These are phyloP conservation scores for Peronospora destructor DNA, from an alignment of 352 stramenopile genomes.

Conservation along the genomic window DNA sequence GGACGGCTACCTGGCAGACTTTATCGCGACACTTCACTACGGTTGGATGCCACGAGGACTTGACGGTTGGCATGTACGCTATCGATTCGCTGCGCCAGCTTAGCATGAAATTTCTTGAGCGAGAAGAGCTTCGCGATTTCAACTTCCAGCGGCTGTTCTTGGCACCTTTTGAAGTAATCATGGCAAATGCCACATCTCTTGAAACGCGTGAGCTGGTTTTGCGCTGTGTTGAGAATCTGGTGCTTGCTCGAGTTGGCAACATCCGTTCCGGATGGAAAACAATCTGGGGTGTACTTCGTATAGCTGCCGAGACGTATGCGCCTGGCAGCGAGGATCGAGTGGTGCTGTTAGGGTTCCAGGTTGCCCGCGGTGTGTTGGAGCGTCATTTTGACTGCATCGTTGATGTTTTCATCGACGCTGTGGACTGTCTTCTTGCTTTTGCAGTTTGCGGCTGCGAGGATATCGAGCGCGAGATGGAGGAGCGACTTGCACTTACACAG, in stretches of 20 bases:
- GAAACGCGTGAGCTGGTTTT: constrained; percentile 90
- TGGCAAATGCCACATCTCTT: constrained; percentile 70
- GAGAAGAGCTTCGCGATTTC: constrained; percentile 96
- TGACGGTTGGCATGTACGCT: constrained; percentile 96
- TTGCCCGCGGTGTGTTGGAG: constrained; percentile 82
- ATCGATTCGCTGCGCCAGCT: constrained; percentile 99
- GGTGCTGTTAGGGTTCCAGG: constrained; percentile 75
- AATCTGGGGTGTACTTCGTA: constrained; percentile 89
- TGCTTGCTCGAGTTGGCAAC: constrained; percentile 78
- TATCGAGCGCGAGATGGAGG: constrained; percentile 40
- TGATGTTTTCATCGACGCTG: constrained; percentile 73
- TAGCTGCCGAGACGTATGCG: constrained; percentile 81
- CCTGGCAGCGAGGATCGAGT: constrained; percentile 71
- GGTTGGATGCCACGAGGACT: constrained; percentile 94
- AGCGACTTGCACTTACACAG: constrained; percentile 58
- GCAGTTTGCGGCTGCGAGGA: constrained; percentile 68
- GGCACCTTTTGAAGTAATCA: constrained; percentile 94
- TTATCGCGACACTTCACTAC: constrained; percentile 96
- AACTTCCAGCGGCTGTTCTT: constrained; percentile 99
- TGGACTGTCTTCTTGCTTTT: constrained; percentile 77
- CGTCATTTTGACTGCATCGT: constrained; percentile 66
- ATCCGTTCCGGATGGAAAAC: constrained; percentile 92
- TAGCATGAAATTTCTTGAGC: constrained; percentile 99
- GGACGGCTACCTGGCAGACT: constrained; percentile 96
- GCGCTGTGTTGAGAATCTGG: constrained; percentile 88